Conservation (phyloP, 768 basidiomycete species). For the Pleurotus tuoliensis region DNA sequence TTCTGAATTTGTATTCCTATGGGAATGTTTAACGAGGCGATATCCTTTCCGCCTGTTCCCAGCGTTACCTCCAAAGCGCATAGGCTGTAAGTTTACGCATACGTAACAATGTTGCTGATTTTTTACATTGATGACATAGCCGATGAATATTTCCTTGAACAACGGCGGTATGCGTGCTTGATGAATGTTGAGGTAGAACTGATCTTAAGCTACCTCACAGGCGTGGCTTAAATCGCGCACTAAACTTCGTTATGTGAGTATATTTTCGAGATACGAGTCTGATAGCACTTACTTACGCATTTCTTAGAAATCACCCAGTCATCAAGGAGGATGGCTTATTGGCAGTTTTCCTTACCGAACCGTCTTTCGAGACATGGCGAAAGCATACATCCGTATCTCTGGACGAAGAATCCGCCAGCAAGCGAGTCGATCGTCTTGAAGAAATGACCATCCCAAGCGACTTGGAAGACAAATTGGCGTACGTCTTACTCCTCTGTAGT, state of each 20-base stretch:
- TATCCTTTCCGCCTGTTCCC: constrained; percentile 94
- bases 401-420: constrained; percentile 85
- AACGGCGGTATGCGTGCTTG: constrained; percentile 55
- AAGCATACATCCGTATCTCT: constrained; percentile 72
- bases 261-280: constrained; percentile 11
- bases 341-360: constrained; percentile 75
- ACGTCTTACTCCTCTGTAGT: constrained; percentile 17
- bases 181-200: too few relatives aligned
- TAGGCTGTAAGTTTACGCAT: constrained; percentile 57
- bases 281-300: background rate
- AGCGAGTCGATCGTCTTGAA: constrained; percentile 74
- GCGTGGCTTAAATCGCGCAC: constrained; percentile 73
- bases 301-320: constrained; percentile 79
- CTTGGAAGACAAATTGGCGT: constrained; percentile 86
- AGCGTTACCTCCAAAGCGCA: constrained; percentile 84
- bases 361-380: constrained; percentile 84
- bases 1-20: constrained; percentile 88
- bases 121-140: constrained; percentile 35
- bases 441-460: constrained; percentile 94
- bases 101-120: constrained; percentile 9
- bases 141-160: constrained; percentile 89
- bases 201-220: constrained; percentile 30
- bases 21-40: constrained; percentile 79
- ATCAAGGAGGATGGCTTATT: constrained; percentile 85
- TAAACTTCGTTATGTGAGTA: constrained; percentile 47